These are phyloP conservation scores for Myxozyma monticola DNA, from an alignment of 805 yeast genomes.

Conservation along the genomic window DNA sequence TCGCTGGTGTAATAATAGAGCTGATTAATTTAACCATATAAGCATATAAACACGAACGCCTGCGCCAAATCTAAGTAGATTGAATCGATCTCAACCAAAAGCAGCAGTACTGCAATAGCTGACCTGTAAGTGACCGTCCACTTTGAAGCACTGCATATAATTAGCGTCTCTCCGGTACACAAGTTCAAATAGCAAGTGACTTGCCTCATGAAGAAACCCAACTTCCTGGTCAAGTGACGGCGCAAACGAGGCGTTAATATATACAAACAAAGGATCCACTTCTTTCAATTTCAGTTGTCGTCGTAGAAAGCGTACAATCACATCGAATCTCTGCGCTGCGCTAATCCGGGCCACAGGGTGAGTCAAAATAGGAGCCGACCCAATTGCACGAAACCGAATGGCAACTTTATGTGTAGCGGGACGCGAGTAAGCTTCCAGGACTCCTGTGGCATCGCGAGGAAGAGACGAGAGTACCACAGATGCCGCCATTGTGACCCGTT, in stretches of 20 bases:
- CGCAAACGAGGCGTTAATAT: conserved; percentile 44
- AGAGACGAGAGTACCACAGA: conserved; percentile 37
- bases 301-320: conserved; percentile 47
- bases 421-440: conserved; percentile 34
- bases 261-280: conserved; percentile 42
- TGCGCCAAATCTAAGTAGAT: background rate
- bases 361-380: conserved; percentile 51
- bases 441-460: conserved; percentile 37
- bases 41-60: background rate
- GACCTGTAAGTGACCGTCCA: conserved; percentile 37
- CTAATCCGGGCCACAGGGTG: conserved; percentile 50
- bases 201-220: conserved; percentile 35
- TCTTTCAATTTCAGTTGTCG: conserved; percentile 40
- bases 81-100: conserved; percentile 35
- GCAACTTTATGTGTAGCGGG: conserved; percentile 39
- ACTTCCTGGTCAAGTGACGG: conserved; percentile 44
- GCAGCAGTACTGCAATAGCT: conserved; percentile 41
- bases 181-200: background rate
- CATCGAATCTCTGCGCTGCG: conserved; percentile 47
- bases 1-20: background rate
- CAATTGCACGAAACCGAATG: conserved; percentile 55
- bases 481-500: conserved; percentile 37
- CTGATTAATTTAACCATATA: background rate
- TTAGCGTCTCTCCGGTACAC: too few relatives aligned
- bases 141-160: conserved; percentile 23